phyloP scores from a whole-genome alignment of 805 yeast species.

The Yamadazyma olivae region DNA sequence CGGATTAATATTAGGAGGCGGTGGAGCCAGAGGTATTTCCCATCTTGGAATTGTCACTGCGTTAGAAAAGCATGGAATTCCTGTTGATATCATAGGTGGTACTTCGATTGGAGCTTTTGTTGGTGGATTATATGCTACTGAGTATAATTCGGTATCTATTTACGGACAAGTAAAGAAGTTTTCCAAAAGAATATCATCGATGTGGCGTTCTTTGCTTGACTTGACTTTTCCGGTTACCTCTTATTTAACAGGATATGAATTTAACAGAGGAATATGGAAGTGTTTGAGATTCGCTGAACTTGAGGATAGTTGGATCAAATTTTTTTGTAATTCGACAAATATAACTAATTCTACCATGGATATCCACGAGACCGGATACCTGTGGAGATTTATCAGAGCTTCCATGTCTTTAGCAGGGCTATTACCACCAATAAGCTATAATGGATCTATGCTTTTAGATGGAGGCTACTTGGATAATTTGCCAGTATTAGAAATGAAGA shows the following conservation, averaged over 20 bases:
- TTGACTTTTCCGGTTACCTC: conserved; percentile 92
- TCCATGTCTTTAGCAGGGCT: conserved; percentile 96
- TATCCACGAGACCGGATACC: conserved; percentile 85
- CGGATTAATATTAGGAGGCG: conserved; percentile 94
- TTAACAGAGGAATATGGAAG: conserved; percentile 97
- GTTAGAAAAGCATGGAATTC: conserved; percentile 86
- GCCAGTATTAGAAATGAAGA: conserved; percentile 90
- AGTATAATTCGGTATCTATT: conserved; percentile 85
- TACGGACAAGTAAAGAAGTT: conserved; percentile 88
- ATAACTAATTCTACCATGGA: conserved; percentile 96
- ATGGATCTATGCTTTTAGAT: conserved; percentile 90
- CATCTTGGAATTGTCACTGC: conserved; percentile 92
- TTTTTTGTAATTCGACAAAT: conserved; percentile 88
- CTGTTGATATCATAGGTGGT: conserved; percentile 92
- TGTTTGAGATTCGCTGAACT: conserved; percentile 87
- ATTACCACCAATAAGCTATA: conserved; percentile 82
- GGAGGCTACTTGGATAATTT: conserved; percentile 96
- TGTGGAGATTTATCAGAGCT: conserved; percentile 94
- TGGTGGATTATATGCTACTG: conserved; percentile 92
- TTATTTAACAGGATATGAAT: conserved; percentile 95
- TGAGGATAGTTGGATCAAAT: conserved; percentile 94
- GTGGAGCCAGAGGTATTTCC: conserved; percentile 93
- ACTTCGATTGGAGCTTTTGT: conserved; percentile 95
- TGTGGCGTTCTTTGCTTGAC: conserved; percentile 84
- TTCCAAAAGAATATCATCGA: conserved; percentile 72